Base-by-base conservation (phyloP, 352 stramenopile genomes). In the Globisporangium emineosum region DNA sequence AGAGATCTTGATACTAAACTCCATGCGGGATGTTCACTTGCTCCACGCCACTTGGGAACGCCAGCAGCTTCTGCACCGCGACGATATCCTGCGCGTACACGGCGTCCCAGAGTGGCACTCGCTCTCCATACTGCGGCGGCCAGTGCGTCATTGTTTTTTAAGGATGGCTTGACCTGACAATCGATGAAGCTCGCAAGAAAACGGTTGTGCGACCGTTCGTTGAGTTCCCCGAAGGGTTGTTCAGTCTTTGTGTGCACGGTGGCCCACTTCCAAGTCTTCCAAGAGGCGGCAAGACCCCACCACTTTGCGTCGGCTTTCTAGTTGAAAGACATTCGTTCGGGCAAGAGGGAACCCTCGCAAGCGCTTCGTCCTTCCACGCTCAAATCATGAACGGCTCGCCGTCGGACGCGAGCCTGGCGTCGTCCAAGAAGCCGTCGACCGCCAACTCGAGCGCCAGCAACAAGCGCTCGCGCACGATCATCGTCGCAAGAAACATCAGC, bases 21-120 rank as follows among this genome's bases (percentile, higher is more conserved):
- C 79, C 79, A 59, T 87, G 75, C 4, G 73, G 62, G 19, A 65
- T 54, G 62, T 89, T 91, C 23, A 88, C 79, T 66, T 89, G 76
- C 21, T 59, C 53, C 17, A 61, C 57, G 1, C 75, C 75, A 8
- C 23, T 29, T 4, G 60, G 42, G 6, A 66, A 76, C 15, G 56
- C 64, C 7, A 91, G 60, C 9, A 86, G 51, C 53, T 76, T 77
- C 62, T 89, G 82, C 29, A 73, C 71, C 1, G 60, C 51, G 0
- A 30, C 45, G 0, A 60, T 49, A 60, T 89, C 71, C 19, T 81
- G 72, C 4, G 63, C 62, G 64, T 89, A 91, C 32, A 89, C 76
- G 1, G 82, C 79, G 19, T 85, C 79, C 78, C 79, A 91, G 35
- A 91, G 79, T 54, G 70, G 64, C 37, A 88, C 54, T 2, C 59